Conservation (phyloP, 2,329 filamentous ascomycete species). For the Aspergillus sp. region DNA sequence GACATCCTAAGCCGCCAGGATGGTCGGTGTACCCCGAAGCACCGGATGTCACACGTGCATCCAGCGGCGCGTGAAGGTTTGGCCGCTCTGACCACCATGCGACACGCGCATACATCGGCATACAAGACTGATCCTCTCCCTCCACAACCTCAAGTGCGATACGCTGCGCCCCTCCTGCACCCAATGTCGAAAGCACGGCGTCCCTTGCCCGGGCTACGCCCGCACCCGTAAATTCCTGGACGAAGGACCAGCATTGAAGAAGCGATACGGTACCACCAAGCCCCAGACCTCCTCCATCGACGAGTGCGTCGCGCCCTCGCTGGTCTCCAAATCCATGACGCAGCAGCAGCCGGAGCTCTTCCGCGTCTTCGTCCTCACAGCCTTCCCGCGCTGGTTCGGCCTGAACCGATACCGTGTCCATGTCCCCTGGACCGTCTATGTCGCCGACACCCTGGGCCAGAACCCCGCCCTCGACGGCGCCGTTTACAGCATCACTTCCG, state of each 20-base stretch:
- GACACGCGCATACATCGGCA: neutral
- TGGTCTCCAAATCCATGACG: slow-evolving; percentile 21
- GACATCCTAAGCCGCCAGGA: slow-evolving; percentile 9
- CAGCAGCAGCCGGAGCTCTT: slow-evolving; percentile 24
- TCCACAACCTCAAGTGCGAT: slow-evolving; percentile 22
- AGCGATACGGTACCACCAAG: slow-evolving; percentile 17
- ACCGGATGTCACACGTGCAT: slow-evolving; percentile 37
- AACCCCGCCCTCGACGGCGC: slow-evolving; percentile 24
- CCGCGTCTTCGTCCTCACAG: slow-evolving; percentile 23
- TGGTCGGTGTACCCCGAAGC: slow-evolving; percentile 37
- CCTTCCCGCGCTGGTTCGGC: slow-evolving; percentile 23
- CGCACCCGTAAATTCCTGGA: slow-evolving; percentile 32
- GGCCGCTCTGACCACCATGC: neutral
- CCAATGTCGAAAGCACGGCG: slow-evolving; percentile 32
- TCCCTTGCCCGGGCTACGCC: slow-evolving; percentile 30
- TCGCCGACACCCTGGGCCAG: slow-evolving; percentile 18
- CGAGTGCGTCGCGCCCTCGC: slow-evolving; percentile 20
- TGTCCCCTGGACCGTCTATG: slow-evolving; percentile 21
- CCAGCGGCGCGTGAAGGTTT: slow-evolving; percentile 31
- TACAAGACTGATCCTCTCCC: neutral
- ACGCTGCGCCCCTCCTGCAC: slow-evolving; percentile 26
- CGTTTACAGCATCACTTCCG: slow-evolving; percentile 28
- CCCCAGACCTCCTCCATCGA: slow-evolving; percentile 17
- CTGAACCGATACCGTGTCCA: slow-evolving; percentile 24
- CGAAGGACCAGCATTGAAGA: slow-evolving; percentile 28